These are phyloP conservation scores for Pisolithus albus DNA, from an alignment of 768 basidiomycete genomes.

Conservation along the genomic window DNA sequence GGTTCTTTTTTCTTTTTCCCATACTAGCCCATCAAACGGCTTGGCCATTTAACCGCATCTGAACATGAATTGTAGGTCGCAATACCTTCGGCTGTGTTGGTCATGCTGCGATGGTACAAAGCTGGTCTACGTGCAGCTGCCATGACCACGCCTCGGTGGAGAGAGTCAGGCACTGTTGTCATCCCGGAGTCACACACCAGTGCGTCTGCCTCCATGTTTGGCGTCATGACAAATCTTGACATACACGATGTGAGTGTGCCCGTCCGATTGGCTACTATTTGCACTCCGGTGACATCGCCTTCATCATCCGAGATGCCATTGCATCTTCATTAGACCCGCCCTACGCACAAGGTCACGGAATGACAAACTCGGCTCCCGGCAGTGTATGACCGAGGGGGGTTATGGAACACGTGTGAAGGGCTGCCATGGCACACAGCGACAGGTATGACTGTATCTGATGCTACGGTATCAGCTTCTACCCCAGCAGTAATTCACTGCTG, in stretches of 20 bases:
- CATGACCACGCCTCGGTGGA: conserved; percentile 5
- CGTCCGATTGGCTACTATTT: conserved; percentile 1
- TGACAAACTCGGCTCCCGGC: conserved; percentile 46
- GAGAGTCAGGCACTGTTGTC: neutral
- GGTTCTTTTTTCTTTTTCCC: too few relatives aligned
- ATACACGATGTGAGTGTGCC: conserved; percentile 46
- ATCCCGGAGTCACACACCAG: conserved; percentile 16
- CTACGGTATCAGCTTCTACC: too few relatives aligned
- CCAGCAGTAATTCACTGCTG: too few relatives aligned
- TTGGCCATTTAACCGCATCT: neutral
- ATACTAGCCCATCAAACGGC: too few relatives aligned
- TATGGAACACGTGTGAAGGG: too few relatives aligned
- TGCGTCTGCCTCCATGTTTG: conserved; percentile 39
- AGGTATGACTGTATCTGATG: too few relatives aligned
- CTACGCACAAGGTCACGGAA: conserved; percentile 24
- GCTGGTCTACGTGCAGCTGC: neutral
- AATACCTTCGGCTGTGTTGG: conserved; percentile 8
- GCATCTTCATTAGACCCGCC: neutral
- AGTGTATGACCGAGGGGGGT: conserved; percentile 55
- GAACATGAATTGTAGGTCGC: conserved; percentile 4
- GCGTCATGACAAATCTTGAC: conserved; percentile 46
- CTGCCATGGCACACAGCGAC: too few relatives aligned
- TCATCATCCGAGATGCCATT: neutral
- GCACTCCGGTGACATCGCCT: neutral
- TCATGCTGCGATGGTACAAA: conserved; percentile 9